Evolutionary conservation across 2,329 filamentous ascomycete species (phyloP).

Genomic region (Huntiella omanensis): DNA sequence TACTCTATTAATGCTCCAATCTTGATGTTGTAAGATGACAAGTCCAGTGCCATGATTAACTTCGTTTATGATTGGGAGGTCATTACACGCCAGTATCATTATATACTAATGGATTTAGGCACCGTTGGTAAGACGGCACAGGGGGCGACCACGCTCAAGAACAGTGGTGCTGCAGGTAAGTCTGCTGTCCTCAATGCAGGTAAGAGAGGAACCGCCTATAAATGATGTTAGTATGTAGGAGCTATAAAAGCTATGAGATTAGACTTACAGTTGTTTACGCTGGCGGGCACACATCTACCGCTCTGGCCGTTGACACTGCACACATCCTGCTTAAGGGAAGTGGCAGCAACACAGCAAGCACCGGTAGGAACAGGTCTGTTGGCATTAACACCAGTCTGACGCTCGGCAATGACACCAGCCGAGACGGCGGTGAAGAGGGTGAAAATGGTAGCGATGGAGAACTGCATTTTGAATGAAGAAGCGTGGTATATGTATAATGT

Average conservation of each 20-base stretch:
- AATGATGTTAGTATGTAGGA: background rate
- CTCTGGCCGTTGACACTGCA: conserved; percentile 18
- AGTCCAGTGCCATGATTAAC: too few relatives aligned
- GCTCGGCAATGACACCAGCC: conserved; percentile 12
- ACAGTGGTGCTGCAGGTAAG: conserved; percentile 16
- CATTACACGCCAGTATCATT: too few relatives aligned
- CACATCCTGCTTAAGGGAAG: conserved; percentile 20
- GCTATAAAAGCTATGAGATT: background rate
- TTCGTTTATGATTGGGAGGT: too few relatives aligned
- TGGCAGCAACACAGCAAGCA: conserved; percentile 19
- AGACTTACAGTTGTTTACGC: conserved; percentile 19
- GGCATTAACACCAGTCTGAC: conserved; percentile 16
- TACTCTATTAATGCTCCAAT: too few relatives aligned
- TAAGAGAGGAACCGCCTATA: conserved; percentile 14
- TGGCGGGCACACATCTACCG: conserved; percentile 19
- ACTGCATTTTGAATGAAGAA: conserved; percentile 16
- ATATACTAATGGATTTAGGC: background rate
- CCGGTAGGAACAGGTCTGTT: conserved; percentile 19
- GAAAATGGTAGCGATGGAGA: conserved; percentile 14
- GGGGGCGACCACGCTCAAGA: conserved; percentile 16
- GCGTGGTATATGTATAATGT: background rate
- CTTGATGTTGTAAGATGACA: background rate
- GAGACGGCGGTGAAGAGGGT: conserved; percentile 15
- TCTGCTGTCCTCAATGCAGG: conserved; percentile 16
- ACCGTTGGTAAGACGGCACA: conserved; percentile 15